phyloP scores from a whole-genome alignment of 2,329 filamentous ascomycete species.

The Curvularia verruculosa region DNA sequence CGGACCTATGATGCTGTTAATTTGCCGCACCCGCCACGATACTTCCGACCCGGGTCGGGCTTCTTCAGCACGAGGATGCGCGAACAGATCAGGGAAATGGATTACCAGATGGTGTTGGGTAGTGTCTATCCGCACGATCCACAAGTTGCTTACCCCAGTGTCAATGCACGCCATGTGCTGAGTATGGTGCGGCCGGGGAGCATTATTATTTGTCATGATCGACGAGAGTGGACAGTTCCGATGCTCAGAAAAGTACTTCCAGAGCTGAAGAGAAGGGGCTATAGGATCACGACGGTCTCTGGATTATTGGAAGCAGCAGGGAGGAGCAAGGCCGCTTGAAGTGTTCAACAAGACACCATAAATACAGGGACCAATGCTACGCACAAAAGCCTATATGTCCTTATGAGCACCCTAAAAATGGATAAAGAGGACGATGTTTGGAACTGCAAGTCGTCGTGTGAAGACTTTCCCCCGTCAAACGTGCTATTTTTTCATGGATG shows the following conservation, averaged over 20 bases:
- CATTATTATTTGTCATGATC: slow-evolving; percentile 86
- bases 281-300: slow-evolving; percentile 69
- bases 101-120: slow-evolving; percentile 77
- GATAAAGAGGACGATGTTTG: neutral
- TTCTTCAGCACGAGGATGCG: slow-evolving; percentile 79
- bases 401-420: neutral
- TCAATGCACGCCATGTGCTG: slow-evolving; percentile 80
- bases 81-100: slow-evolving; percentile 61
- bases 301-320: slow-evolving; percentile 24
- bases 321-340: neutral
- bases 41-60: slow-evolving; percentile 84
- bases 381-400: neutral
- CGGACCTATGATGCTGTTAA: slow-evolving; percentile 58
- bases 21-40: slow-evolving; percentile 60
- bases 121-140: slow-evolving; percentile 90
- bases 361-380: neutral
- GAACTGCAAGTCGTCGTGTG: too few species aligned
- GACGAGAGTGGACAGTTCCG: slow-evolving; percentile 79
- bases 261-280: slow-evolving; percentile 72
- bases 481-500: too few species aligned
- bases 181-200: slow-evolving; percentile 78
- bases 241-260: slow-evolving; percentile 78
- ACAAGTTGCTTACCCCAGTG: slow-evolving; percentile 71
- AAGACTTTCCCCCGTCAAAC: neutral
- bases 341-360: neutral